Evolutionary conservation across 1,284 basidiomycete genomes (phyloP), one percentile per base, ranked within the genome.

Genomic region (Apiotrichum gracile): DNA sequence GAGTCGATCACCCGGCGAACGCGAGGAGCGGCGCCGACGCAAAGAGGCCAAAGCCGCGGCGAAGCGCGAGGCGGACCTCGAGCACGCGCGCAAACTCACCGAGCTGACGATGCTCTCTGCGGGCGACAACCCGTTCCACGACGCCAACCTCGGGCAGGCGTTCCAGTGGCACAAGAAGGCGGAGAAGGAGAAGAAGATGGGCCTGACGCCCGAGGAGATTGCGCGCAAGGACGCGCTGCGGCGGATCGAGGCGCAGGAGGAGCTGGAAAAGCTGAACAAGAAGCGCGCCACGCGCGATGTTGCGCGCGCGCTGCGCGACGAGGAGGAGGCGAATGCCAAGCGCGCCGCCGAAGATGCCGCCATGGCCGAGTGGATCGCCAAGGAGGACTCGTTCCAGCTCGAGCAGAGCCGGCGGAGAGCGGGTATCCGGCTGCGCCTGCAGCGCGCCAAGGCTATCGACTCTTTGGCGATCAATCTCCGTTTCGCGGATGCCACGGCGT

Each of bases 111-210:
- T 92, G 58, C 97, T 97, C 78, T 92, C 90, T 63, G 89, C 91
- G 37, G 88, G 92, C 78, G 73, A 76, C 55, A 98, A 98, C 69
- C 94, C 94, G 0, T 98, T 98, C 79, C 89, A 97, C 74, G 94
- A 98, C 68, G 85, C 90, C 58, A 97, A 97, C 72, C 83, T 97
- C 26, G 86, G 85, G 22, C 89, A 97, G 68, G 88, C 91, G 71
- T 98, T 98, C 75, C 84, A 87, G 55, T 99, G 96, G 96, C 89
- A 91, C 75, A 99, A 99, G 80, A 98, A 98, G 78, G 83, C 85
- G 34, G 94, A 98, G 71, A 91, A 91, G 77, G 96, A 98, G 72
- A 82, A 84, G 67, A 97, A 94, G 74, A 78, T 84, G 53, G 96
- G 96, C 1, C 68, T 98, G 52, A 83, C 85, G 1, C 68, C 85